Evolutionary conservation across 78 protist species (phyloP).

Genomic region (Pigoraptor vietnamica): DNA sequence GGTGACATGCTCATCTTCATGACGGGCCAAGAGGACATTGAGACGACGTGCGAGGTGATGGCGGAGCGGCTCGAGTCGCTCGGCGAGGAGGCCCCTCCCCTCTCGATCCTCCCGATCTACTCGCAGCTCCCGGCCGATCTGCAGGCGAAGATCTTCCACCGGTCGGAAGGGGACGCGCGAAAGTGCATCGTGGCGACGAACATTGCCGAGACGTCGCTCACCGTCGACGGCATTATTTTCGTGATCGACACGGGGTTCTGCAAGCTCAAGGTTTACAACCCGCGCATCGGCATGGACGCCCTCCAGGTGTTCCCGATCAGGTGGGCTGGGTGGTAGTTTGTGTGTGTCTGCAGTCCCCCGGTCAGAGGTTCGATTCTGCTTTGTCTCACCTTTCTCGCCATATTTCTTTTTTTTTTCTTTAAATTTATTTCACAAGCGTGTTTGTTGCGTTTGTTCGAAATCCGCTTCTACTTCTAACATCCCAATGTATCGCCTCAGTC

Average conservation of each 20-base stretch:
- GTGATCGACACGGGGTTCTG: slow-evolving; percentile 91
- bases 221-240: slow-evolving; percentile 82
- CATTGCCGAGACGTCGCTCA: slow-evolving; percentile 3
- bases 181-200: slow-evolving; percentile 34
- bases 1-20: slow-evolving; percentile 99
- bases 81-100: slow-evolving; percentile 45
- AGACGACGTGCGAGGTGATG: slow-evolving; percentile 26
- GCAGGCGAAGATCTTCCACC: slow-evolving; percentile 95
- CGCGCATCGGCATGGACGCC: slow-evolving; percentile 93
- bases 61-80: neutral
- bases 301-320: slow-evolving; percentile 60
- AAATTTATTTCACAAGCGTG: too few species aligned
- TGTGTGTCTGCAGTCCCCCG: neutral
- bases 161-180: neutral
- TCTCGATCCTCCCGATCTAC: slow-evolving; percentile 87
- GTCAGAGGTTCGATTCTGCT: too few species aligned
- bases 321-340: neutral
- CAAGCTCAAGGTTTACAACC: slow-evolving; percentile 88
- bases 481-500: too few species aligned
- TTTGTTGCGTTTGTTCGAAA: too few species aligned
- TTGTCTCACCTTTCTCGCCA: too few species aligned
- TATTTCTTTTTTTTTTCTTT: too few species aligned
- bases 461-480: too few species aligned
- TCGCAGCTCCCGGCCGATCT: slow-evolving; percentile 92
- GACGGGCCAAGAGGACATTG: slow-evolving; percentile 99